Conservation (phyloP, 208 protist genomes). For the Crithidia brevicula region DNA sequence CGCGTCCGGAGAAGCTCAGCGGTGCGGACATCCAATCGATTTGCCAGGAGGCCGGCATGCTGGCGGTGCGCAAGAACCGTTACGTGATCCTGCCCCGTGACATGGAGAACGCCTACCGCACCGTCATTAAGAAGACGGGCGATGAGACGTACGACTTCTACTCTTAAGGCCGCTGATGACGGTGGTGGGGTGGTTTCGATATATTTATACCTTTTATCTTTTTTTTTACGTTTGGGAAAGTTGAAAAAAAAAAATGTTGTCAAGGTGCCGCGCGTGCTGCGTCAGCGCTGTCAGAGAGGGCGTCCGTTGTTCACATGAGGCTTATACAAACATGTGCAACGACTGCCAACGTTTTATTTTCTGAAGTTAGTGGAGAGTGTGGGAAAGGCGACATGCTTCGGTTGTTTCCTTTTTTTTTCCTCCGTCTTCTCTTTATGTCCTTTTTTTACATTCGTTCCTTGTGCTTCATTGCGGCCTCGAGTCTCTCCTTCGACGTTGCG, state of each 20-base stretch:
- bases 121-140: conserved; percentile 85
- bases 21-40: conserved; percentile 99
- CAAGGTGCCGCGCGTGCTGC: no score
- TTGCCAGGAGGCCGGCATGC: conserved; percentile 99
- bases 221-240: not conserved
- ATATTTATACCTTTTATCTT: not conserved
- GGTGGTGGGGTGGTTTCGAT: not conserved
- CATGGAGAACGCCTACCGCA: conserved; percentile 98
- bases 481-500: no score
- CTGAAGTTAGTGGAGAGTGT: no score
- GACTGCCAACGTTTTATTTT: no score
- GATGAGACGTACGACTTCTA: conserved; percentile 90
- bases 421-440: no score
- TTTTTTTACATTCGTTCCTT: no score
- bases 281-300: no score
- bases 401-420: no score
- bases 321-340: conserved; percentile 3
- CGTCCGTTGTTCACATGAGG: not conserved
- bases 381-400: no score
- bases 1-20: conserved; percentile 98
- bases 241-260: not conserved
- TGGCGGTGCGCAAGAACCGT: conserved; percentile 99
- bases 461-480: no score
- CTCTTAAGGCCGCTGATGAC: conserved; percentile 35
- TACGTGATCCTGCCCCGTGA: conserved; percentile 99